Evolutionary conservation across 2,329 filamentous ascomycete genomes (phyloP), one percentile per base, ranked within the genome.

Genomic region (Madurella mycetomatis): DNA sequence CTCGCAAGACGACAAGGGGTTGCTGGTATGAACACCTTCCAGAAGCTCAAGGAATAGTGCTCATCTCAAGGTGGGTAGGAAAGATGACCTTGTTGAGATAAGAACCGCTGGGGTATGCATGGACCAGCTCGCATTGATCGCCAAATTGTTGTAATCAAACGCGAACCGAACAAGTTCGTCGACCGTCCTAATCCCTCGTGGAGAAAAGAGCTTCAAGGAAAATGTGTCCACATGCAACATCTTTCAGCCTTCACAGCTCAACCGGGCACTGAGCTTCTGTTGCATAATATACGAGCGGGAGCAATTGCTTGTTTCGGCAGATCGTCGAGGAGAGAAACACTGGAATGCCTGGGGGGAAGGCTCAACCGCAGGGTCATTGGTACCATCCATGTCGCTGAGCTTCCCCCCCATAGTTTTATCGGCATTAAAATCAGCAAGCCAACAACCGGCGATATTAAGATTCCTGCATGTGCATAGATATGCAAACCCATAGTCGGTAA

Each of bases 81-180:
- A 43, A 45, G 25, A 19, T 54, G 43, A 13, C 11, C 34, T 12
- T 32, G 25, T 13, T 9, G 42, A 8, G 16, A 17, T 15, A 4
- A 17, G 11, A 17, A 17, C 5, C 7, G 9, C 9, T 25, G 25
- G 25, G 25, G 3, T 25, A 25, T 25, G 25, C 25, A 3, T 25
- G 30, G 12, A 18, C 17, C 37, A n/a, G 18, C 41, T 43, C 39
- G 57, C 57, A 59, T 59, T 57, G 57, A 53, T 45, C n/a, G 19
- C 34, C 52, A 57, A 32, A 59, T 57, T 53, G 17, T 30, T 34
- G 31, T 47, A 49, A 59, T 56, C 48, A 54, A 57, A 59, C 45
- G 19, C 17, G 41, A 49, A 25, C 41, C 45, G 45, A 47, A 30
- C 12, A 9, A 41, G n/a, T 16, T 49, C 9, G n/a, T n/a, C n/a